phyloP scores from a whole-genome alignment of 495 filamentous ascomycete species.

The Xylaria scruposa region DNA sequence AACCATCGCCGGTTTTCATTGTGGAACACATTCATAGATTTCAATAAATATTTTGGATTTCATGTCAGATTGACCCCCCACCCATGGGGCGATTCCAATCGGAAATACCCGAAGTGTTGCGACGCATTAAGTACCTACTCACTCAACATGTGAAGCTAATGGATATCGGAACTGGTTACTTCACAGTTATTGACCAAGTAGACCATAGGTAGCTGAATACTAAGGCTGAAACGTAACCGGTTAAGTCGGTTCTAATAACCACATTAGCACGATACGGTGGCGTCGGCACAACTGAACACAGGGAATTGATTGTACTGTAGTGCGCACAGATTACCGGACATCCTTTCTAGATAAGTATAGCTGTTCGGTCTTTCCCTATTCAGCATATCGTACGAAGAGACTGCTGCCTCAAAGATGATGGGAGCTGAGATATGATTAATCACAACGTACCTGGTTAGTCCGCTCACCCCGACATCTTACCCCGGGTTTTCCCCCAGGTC shows the following conservation, averaged over 20 bases:
- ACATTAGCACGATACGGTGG: neutral
- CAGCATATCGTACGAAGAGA: neutral
- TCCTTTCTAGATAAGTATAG: neutral
- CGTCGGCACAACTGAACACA: too few relatives aligned
- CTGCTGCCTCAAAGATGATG: neutral
- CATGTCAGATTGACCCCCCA: neutral
- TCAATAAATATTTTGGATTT: neutral
- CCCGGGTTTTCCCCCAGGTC: constrained; percentile 12
- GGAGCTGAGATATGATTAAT: neutral
- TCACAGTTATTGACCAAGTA: neutral
- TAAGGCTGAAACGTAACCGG: neutral
- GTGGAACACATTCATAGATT: neutral
- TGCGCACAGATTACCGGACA: neutral
- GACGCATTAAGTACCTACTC: neutral
- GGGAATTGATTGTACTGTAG: neutral
- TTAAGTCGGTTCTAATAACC: neutral
- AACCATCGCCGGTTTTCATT: neutral
- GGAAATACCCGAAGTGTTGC: neutral
- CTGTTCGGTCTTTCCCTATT: neutral
- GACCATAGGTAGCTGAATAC: neutral
- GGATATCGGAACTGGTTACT: neutral
- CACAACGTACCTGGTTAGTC: neutral
- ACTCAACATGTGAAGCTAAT: neutral
- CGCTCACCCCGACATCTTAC: constrained; percentile 3
- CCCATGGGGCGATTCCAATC: neutral